Base-by-base conservation (phyloP, 2,329 filamentous ascomycete species). In the Colletotrichum kahawae region DNA sequence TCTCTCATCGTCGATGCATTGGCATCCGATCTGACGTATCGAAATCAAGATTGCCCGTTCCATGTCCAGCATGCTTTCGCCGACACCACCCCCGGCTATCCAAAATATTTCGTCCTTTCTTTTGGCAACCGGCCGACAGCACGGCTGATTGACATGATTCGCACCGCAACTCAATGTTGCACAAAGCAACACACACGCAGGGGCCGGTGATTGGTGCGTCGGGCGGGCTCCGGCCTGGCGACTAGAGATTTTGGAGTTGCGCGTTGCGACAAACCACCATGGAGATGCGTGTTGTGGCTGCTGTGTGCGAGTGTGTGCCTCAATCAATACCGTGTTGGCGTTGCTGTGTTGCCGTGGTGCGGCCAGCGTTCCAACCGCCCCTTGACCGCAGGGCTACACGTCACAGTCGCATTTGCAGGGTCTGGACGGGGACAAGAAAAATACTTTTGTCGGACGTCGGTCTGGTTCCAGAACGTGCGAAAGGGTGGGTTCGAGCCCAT, bases 361-460 rank as follows among this genome's bases (percentile, higher is more conserved):
- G 33, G n/a, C 59, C 59, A 38, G 33, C 59, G 59, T 63, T 63
- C 59, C 59, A 29, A 63, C 33, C n/a, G 59, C 59, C 60, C 34
- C 63, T 60, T 21, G 54, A 54, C 57, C 43, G 43, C 65, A 73
- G 65, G 57, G 43, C 63, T 51, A 63, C 24, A 27, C 56, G 27
- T 65, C 70, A 76, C 70, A 63, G 70, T 70, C 70, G 69, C 48
- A 74, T 36, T 66, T 70, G 70, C 70, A 76, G 66, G 74, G 74
- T 74, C 70, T 70, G 70, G 21, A 43, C 33, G 63, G 59, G 33
- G 34, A n/a, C 38, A 48, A 71, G n/a, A 70, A 67, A 75, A 67
- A 67, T 63, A 63, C 57, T 72, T 75, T 75, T 59, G 43, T 21
- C 48, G 63, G 63, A 64, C 57, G 69, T 72, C 69, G 72, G 72